Conservation (phyloP, 2,329 filamentous ascomycete species). For the Pseudocercospora vitis region DNA sequence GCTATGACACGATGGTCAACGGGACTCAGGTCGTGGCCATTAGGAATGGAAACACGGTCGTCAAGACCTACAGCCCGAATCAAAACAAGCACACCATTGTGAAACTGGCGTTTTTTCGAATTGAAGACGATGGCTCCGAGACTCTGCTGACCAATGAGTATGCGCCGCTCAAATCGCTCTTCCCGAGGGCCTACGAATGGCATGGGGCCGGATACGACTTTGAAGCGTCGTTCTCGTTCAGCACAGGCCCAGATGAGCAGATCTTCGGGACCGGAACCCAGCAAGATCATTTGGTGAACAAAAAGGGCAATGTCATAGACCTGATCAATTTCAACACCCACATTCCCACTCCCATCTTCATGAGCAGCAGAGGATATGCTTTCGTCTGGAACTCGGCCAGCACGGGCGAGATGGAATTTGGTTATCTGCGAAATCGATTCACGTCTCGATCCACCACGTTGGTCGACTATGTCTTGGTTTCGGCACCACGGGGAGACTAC, state of each 20-base stretch:
- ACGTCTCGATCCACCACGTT: conserved; percentile 33
- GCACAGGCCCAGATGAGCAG: conserved; percentile 37
- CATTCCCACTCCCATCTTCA: conserved; percentile 35
- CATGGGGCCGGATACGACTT: conserved; percentile 40
- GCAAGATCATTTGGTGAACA: conserved; percentile 37
- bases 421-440: conserved; percentile 32
- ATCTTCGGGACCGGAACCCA: conserved; percentile 36
- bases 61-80: conserved; percentile 36
- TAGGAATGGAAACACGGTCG: conserved; percentile 42
- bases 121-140: conserved; percentile 39
- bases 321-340: conserved; percentile 38
- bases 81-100: conserved; percentile 38
- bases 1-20: conserved; percentile 37
- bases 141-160: conserved; percentile 42
- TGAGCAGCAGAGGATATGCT: conserved; percentile 35
- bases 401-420: conserved; percentile 36
- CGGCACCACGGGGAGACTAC: conserved; percentile 35
- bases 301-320: conserved; percentile 37
- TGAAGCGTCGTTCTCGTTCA: conserved; percentile 40
- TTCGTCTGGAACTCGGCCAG: conserved; percentile 37
- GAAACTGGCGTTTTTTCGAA: conserved; percentile 40
- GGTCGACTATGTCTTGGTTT: conserved; percentile 37
- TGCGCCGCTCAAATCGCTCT: conserved; percentile 38
- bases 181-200: conserved; percentile 41
- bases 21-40: conserved; percentile 36